phyloP scores from a whole-genome alignment of 2,329 filamentous ascomycete genomes.

The Penicillium nordicum region DNA sequence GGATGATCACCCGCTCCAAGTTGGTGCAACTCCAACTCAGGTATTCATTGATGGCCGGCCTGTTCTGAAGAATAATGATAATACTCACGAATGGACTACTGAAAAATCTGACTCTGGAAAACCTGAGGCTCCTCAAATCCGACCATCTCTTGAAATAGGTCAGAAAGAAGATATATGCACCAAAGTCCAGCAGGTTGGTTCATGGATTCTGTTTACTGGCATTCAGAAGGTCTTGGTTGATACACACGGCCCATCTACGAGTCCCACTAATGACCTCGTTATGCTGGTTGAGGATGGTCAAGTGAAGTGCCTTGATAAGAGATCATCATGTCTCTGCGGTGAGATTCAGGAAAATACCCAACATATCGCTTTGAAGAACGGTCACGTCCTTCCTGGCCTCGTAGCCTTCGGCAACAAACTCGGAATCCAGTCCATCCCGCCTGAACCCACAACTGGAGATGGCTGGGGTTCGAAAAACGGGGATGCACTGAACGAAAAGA shows the following conservation, averaged over 20 bases:
- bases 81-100: neutral
- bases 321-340: neutral
- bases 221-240: neutral
- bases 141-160: neutral
- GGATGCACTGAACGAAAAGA: neutral
- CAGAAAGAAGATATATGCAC: neutral
- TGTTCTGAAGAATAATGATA: neutral
- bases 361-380: neutral
- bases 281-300: neutral
- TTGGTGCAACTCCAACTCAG: neutral
- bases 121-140: neutral
- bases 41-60: neutral
- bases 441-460: neutral
- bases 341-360: neutral
- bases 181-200: neutral
- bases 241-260: neutral
- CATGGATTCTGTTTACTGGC: neutral
- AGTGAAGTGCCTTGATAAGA: neutral
- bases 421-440: neutral
- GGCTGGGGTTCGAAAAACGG: neutral
- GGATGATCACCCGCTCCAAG: neutral
- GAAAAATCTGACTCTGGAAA: neutral
- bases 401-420: neutral
- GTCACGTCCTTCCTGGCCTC: neutral
- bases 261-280: neutral